These are phyloP conservation scores for Candida morakotiae DNA, from an alignment of 805 yeast genomes.

Conservation along the genomic window DNA sequence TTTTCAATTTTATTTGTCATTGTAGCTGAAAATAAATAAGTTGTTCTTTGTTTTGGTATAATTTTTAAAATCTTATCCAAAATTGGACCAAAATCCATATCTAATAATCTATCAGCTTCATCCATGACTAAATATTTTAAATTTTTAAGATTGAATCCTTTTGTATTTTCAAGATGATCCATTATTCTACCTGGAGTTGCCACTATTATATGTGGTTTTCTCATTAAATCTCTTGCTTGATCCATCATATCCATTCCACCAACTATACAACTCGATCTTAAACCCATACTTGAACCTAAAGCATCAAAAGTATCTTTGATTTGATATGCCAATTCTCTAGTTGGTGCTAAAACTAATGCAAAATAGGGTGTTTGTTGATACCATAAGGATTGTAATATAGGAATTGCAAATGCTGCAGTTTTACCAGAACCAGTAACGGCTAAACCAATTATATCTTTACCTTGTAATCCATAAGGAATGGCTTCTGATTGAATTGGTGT, in stretches of 20 bases:
- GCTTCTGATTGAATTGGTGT: slow-evolving; percentile 93
- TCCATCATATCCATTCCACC: slow-evolving; percentile 99
- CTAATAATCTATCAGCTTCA: slow-evolving; percentile 93
- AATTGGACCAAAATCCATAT: slow-evolving; percentile 96
- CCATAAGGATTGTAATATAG: slow-evolving; percentile 88
- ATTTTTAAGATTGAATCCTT: slow-evolving; percentile 78
- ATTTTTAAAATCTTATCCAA: slow-evolving; percentile 79
- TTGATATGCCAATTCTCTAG: slow-evolving; percentile 81
- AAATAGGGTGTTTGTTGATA: slow-evolving; percentile 83
- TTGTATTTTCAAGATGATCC: slow-evolving; percentile 91
- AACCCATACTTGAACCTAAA: slow-evolving; percentile 85
- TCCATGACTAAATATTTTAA: slow-evolving; percentile 87
- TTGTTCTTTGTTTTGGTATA: slow-evolving; percentile 80
- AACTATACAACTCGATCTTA: slow-evolving; percentile 82
- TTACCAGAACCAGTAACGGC: slow-evolving; percentile 99
- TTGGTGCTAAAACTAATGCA: slow-evolving; percentile 84
- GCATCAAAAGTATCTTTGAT: slow-evolving; percentile 96
- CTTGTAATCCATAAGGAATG: slow-evolving; percentile 85
- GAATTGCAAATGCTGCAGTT: slow-evolving; percentile 97
- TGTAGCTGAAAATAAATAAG: slow-evolving; percentile 91
- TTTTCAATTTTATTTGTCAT: slow-evolving; percentile 94
- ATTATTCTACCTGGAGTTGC: slow-evolving; percentile 94
- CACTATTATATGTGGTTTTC: slow-evolving; percentile 90
- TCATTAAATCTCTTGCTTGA: slow-evolving; percentile 89
- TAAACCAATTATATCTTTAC: slow-evolving; percentile 89